Conservation (phyloP, 306 rosid species). For the Dryas octopetala region DNA sequence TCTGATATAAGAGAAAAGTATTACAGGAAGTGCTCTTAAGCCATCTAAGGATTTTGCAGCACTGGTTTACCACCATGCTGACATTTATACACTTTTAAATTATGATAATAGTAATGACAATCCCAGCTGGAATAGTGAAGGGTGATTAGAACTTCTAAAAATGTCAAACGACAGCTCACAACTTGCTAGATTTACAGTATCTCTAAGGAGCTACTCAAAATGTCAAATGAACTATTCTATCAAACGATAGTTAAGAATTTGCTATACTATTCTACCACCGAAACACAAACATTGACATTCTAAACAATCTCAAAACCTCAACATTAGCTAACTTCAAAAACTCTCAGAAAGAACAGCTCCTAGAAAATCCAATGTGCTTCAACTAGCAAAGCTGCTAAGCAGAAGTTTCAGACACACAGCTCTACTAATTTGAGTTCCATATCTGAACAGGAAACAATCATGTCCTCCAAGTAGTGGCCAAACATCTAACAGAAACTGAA, state of each 20-base stretch:
- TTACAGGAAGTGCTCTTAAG: conserved; percentile 19
- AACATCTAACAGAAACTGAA: not conserved
- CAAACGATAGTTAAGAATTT: too few species aligned
- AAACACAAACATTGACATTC: too few species aligned
- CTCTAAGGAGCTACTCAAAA: not conserved
- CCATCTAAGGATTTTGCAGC: conserved; percentile 22
- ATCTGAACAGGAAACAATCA: not conserved
- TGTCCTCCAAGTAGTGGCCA: conserved; percentile 4
- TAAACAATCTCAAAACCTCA: not conserved
- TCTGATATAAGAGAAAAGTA: conserved; percentile 11
- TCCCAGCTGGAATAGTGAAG: conserved; percentile 3
- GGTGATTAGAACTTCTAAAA: not conserved
- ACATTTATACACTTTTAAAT: not conserved
- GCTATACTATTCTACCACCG: too few species aligned
- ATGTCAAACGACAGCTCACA: not conserved
- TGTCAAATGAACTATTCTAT: too few species aligned
- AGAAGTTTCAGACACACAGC: not conserved
- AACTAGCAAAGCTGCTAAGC: not conserved
- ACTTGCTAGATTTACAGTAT: not conserved
- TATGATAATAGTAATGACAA: not conserved
- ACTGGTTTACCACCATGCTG: not conserved
- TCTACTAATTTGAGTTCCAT: not conserved
- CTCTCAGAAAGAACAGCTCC: not conserved
- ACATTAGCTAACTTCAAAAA: not conserved
- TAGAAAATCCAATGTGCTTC: not conserved